These are phyloP conservation scores for Dillenia suffruticosa DNA, from an alignment of 164 flowering plant genomes.

Conservation along the genomic window DNA sequence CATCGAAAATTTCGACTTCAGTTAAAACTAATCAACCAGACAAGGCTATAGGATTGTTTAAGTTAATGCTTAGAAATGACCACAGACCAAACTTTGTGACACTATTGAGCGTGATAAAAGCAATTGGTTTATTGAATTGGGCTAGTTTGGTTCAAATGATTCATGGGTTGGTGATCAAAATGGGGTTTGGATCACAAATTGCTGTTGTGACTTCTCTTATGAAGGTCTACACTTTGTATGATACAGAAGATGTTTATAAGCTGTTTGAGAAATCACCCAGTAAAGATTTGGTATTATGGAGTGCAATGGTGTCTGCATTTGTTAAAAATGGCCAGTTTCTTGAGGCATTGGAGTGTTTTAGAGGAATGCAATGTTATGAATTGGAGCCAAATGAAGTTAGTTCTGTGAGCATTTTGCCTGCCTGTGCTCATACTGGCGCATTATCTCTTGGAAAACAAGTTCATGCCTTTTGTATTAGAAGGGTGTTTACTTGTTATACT, in stretches of 20 bases:
- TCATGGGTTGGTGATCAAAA: conserved; percentile 39
- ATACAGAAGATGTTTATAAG: conserved; percentile 21
- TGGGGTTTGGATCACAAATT: conserved; percentile 41
- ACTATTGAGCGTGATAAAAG: conserved; percentile 30
- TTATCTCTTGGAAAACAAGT: conserved; percentile 43
- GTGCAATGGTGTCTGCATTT: conserved; percentile 46
- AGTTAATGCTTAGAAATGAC: conserved; percentile 31
- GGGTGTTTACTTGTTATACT: conserved; percentile 18
- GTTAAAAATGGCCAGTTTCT: conserved; percentile 29
- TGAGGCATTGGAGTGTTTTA: conserved; percentile 32
- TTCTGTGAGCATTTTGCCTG: conserved; percentile 43
- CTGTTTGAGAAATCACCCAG: conserved; percentile 28
- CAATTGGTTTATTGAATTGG: conserved; percentile 15
- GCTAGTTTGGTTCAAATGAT: conserved; percentile 15
- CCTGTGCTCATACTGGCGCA: conserved; percentile 44
- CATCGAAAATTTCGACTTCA: conserved; percentile 33
- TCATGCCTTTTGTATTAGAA: conserved; percentile 42
- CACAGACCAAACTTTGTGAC: conserved; percentile 41
- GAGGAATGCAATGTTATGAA: conserved; percentile 38
- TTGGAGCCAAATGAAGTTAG: conserved; percentile 44
- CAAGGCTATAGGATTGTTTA: conserved; percentile 35
- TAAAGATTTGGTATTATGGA: conserved; percentile 58
- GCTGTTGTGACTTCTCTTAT: conserved; percentile 42
- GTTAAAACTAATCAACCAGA: conserved; percentile 19
- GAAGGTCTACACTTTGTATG: conserved; percentile 32